phyloP scores from a whole-genome alignment of 2,329 filamentous ascomycete genomes.

The Colletotrichum lupini region DNA sequence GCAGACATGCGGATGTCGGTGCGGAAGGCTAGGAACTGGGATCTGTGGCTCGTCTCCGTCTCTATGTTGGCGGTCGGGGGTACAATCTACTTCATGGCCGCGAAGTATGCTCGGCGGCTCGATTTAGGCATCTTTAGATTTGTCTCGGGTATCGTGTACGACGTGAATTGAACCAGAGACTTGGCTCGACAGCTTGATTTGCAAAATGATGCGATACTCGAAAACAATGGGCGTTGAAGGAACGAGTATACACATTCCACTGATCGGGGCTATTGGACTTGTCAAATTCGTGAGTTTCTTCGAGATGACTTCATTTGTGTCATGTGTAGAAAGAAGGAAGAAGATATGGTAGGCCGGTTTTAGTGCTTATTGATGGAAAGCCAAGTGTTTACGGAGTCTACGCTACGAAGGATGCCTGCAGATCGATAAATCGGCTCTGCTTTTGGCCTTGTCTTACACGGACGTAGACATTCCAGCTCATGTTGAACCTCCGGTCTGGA shows the following conservation, averaged over 20 bases:
- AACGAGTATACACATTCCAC: not conserved
- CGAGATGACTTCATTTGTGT: not conserved
- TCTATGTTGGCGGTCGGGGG: not conserved
- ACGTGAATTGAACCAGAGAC: not conserved
- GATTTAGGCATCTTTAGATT: not conserved
- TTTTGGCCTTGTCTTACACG: not conserved
- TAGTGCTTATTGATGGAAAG: not conserved
- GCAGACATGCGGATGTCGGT: conserved; percentile 52
- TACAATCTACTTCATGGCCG: not conserved
- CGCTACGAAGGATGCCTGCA: not conserved
- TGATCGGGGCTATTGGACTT: not conserved
- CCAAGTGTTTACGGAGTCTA: not conserved
- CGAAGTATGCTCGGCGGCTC: not conserved
- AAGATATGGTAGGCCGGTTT: not conserved
- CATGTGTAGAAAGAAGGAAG: not conserved
- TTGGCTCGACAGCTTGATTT: not conserved
- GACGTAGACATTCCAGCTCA: not conserved
- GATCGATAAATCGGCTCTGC: not conserved
- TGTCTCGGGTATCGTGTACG: not conserved
- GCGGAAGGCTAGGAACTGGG: conserved; percentile 27
- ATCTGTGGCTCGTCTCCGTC: conserved; percentile 2
- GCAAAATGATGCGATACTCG: not conserved
- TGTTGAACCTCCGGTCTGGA: not conserved
- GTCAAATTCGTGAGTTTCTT: not conserved
- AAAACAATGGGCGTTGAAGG: not conserved